Evolutionary conservation across 2,329 filamentous ascomycete species (phyloP).

Genomic region (Neonectria sp.): DNA sequence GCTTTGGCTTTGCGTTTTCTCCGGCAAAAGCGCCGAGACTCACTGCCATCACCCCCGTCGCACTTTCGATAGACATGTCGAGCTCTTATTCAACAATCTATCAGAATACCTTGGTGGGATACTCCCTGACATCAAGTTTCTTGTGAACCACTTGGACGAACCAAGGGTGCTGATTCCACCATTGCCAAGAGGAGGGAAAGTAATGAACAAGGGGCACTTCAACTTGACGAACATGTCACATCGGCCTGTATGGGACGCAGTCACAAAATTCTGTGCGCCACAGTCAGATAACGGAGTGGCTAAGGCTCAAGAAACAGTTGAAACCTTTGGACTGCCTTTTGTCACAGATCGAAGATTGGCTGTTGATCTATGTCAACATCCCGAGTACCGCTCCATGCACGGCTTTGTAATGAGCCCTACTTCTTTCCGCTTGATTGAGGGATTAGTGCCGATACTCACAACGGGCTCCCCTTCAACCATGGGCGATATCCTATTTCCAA

Average conservation of each 20-base stretch:
- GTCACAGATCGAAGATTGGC: conserved; percentile 47
- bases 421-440: conserved; percentile 58
- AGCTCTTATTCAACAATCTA: conserved; percentile 50
- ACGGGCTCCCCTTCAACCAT: conserved; percentile 62
- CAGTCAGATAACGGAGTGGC: neutral
- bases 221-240: conserved; percentile 47
- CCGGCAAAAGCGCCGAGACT: no score
- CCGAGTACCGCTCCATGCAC: conserved; percentile 58
- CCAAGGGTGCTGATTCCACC: conserved; percentile 57
- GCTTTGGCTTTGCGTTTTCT: no score
- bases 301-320: conserved; percentile 7
- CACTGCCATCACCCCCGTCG: conserved; percentile 28
- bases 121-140: conserved; percentile 58
- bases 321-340: conserved; percentile 54
- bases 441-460: conserved; percentile 63
- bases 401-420: conserved; percentile 62
- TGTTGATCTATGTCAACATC: conserved; percentile 61
- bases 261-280: conserved; percentile 51
- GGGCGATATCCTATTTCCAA: conserved; percentile 67
- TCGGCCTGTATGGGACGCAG: conserved; percentile 48
- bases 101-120: conserved; percentile 41
- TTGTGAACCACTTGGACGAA: conserved; percentile 66
- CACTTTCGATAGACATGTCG: conserved; percentile 53
- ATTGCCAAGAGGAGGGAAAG: neutral
- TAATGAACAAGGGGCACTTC: conserved; percentile 8